phyloP scores from a whole-genome alignment of 768 basidiomycete genomes.

The Rhizopogon vinicolor region DNA sequence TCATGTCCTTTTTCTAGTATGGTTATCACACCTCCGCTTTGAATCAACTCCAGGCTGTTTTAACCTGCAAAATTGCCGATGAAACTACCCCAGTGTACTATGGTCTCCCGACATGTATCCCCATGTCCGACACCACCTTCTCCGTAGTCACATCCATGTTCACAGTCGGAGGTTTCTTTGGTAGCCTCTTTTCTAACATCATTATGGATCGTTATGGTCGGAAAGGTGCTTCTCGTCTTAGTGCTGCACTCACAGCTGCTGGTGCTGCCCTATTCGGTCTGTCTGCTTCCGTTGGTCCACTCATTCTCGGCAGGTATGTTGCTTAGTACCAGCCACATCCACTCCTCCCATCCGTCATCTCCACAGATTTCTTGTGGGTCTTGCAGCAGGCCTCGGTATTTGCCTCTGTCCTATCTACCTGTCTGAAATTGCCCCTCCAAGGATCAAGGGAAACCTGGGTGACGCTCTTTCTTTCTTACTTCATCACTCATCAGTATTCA shows the following conservation, averaged over 20 bases:
- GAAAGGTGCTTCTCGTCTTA: slow-evolving; percentile 58
- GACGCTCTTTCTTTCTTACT: slow-evolving; percentile 8
- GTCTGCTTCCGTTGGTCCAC: slow-evolving; percentile 47
- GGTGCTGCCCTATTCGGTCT: slow-evolving; percentile 67
- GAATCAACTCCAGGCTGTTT: slow-evolving; percentile 79
- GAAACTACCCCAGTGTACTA: slow-evolving; percentile 15
- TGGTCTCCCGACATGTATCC: slow-evolving; percentile 69
- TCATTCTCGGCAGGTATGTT: slow-evolving; percentile 64
- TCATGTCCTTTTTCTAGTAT: slow-evolving; percentile 40
- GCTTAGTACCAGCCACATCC: background rate
- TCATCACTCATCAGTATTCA: background rate
- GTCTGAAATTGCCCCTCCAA: slow-evolving; percentile 77
- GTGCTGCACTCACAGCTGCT: slow-evolving; percentile 46
- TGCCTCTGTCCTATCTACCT: slow-evolving; percentile 83
- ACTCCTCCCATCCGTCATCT: background rate
- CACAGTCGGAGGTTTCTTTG: slow-evolving; percentile 82
- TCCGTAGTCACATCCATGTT: slow-evolving; percentile 82
- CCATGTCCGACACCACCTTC: slow-evolving; percentile 73
- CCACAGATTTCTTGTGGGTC: slow-evolving; percentile 58
- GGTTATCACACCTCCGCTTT: slow-evolving; percentile 93
- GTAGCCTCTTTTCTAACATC: slow-evolving; percentile 63
- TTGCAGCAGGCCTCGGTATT: slow-evolving; percentile 67
- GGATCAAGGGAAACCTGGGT: slow-evolving; percentile 75
- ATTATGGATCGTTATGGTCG: slow-evolving; percentile 72
- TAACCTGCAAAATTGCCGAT: slow-evolving; percentile 56